phyloP scores from a whole-genome alignment of 1,284 basidiomycete genomes.

The Ganoderma multipileum region DNA sequence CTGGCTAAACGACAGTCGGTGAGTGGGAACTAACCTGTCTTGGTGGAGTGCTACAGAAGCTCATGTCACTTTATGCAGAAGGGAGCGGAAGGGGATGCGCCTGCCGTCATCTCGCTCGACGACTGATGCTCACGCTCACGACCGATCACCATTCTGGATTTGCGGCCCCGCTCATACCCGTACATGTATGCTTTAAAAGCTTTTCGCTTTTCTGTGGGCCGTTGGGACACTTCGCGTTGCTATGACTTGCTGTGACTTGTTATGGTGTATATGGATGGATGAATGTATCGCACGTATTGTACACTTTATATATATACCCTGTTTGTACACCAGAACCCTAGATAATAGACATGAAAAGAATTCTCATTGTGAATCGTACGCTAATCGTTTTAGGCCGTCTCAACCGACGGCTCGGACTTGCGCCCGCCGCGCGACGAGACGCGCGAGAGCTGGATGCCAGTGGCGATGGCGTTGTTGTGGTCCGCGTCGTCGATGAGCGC shows the following conservation, averaged over 20 bases:
- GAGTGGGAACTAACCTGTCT: too few species aligned
- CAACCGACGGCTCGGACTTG: slow-evolving; percentile 5
- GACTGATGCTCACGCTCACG: not conserved
- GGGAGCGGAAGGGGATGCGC: not conserved
- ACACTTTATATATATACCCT: not conserved
- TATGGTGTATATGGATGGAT: not conserved
- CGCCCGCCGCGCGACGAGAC: slow-evolving; percentile 9
- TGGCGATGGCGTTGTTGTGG: not conserved
- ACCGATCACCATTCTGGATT: not conserved
- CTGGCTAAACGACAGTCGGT: not conserved
- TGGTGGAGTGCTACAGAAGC: too few species aligned
- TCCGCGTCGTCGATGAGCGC: slow-evolving; percentile 12
- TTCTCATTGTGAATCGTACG: not conserved
- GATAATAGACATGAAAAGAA: not conserved
- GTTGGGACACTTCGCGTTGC: not conserved
- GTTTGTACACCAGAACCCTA: not conserved
- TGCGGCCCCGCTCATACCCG: not conserved
- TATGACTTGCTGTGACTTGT: not conserved
- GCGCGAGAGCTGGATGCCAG: slow-evolving; percentile 20
- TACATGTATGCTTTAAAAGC: not conserved
- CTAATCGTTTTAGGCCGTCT: not conserved
- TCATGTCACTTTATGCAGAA: not conserved
- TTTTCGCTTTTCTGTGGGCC: not conserved
- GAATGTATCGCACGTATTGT: slow-evolving; percentile 1
- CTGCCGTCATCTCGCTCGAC: not conserved